Evolutionary conservation across 2,329 filamentous ascomycete genomes (phyloP), one percentile per base, ranked within the genome.

Genomic region (Corniculantispora saksenae): DNA sequence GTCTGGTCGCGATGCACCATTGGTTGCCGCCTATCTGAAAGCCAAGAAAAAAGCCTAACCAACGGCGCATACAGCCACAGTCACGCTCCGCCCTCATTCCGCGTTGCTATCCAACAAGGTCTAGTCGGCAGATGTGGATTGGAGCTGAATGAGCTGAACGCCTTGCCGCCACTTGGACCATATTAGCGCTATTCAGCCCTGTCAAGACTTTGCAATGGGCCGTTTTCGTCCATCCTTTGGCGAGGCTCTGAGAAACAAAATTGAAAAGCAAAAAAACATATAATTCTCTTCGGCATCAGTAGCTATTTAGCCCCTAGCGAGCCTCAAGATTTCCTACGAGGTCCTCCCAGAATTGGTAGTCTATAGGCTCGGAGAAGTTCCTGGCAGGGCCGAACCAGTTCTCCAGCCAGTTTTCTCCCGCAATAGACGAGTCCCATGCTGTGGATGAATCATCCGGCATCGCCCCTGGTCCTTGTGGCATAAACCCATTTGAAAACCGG

Each of bases 301-400:
- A 12, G n/a, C 47, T 21, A 50, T 12, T 25, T n/a, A 21, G 47
- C 23, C 6, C 13, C 43, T 65, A 47, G 9, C 63, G 27, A 10
- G 66, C 47, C 47, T 67, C 66, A 21, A 69, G 48, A 19, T 58
- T 67, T 15, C 66, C 69, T 15, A 71, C 65, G 3, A 72, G 51
- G 38, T 68, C 66, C 48, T 68, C 68, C 70, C 68, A 69, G 35
- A 70, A 66, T 38, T 68, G 67, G 45, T 67, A 69, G 57, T 71
- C 70, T n/a, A 69, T 67, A 6, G 69, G 68, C 40, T 71, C 70
- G 15, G 68, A 65, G 53, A 71, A 61, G 51, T 38, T 57, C n/a
- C 58, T 53, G 10, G 51, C 25, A 4, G 40, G 57, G 13, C 58
- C 53, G 21, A 62, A 40, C 57, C 57, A 65, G 40, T 57, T 54